A percentile compares a stretch with the other conserved stretches of the same genome.
Conservation (phyloP, 73 alveolate genomes). For the Blepharisma stoltei region DNA sequence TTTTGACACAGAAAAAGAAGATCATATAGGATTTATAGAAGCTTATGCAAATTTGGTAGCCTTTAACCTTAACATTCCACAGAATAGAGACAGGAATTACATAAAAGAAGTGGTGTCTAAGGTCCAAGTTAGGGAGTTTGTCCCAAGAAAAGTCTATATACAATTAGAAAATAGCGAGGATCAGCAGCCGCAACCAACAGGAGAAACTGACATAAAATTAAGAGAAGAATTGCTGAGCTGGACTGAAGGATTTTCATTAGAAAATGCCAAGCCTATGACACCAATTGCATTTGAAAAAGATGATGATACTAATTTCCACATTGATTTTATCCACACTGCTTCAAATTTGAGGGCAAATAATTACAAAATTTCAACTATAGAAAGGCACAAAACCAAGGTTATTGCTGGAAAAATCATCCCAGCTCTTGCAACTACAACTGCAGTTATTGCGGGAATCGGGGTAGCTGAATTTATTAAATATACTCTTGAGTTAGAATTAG, state of each 20-base stretch:
- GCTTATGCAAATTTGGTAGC: constrained; percentile 68
- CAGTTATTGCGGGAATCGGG: constrained; percentile 97
- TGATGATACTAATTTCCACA: constrained; percentile 96
- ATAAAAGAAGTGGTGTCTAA: constrained; percentile 30
- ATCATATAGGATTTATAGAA: constrained; percentile 52
- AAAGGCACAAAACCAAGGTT: constrained; percentile 84
- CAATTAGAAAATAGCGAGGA: not conserved
- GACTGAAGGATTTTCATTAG: not conserved
- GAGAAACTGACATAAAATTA: not conserved
- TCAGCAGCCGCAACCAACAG: constrained; percentile 32
- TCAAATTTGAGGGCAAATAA: constrained; percentile 97
- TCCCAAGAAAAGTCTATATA: constrained; percentile 31
- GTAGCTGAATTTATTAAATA: constrained; percentile 66
- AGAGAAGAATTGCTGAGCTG: not conserved
- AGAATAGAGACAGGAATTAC: constrained; percentile 46
- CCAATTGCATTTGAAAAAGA: constrained; percentile 51
- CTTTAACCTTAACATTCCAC: constrained; percentile 50
- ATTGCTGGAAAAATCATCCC: constrained; percentile 99
- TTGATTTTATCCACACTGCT: constrained; percentile 97
- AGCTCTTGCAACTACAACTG: constrained; percentile 99
- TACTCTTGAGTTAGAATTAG: constrained; percentile 37
- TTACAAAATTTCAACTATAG: constrained; percentile 80
- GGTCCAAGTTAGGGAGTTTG: constrained; percentile 12
- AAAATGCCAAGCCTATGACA: not conserved
- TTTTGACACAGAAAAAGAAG: constrained; percentile 64